These are phyloP conservation scores for Dissophora ornata DNA, from an alignment of 192 early-diverging fungal species.

Conservation along the genomic window DNA sequence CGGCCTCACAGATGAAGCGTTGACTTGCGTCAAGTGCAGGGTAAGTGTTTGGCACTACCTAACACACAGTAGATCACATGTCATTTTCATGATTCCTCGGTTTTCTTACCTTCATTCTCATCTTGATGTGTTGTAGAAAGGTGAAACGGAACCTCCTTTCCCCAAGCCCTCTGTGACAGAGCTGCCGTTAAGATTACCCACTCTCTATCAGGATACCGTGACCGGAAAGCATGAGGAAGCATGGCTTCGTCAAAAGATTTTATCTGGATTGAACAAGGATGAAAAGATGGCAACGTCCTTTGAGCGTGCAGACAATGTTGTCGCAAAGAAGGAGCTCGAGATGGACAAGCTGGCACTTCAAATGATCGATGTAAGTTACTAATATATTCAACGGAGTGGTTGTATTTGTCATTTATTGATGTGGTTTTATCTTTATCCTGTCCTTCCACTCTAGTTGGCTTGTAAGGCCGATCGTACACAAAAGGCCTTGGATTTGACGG, in stretches of 20 bases:
- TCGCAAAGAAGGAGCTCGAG: slow-evolving; percentile 68
- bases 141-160: slow-evolving; percentile 69
- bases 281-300: slow-evolving; percentile 60
- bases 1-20: slow-evolving; percentile 73
- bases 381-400: no score
- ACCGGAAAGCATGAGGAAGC: slow-evolving; percentile 53
- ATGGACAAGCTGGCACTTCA: slow-evolving; percentile 85
- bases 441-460: slow-evolving; percentile 59
- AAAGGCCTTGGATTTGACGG: slow-evolving; percentile 83
- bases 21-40: slow-evolving; percentile 81
- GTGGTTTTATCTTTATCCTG: slow-evolving; percentile 7
- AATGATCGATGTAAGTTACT: slow-evolving; percentile 75
- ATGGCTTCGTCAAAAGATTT: slow-evolving; percentile 62
- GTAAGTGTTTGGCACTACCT: slow-evolving; percentile 54
- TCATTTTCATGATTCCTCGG: neutral
- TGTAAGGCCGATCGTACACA: slow-evolving; percentile 82
- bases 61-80: no score
- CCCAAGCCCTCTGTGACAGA: slow-evolving; percentile 71
- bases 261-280: slow-evolving; percentile 67
- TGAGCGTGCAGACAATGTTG: slow-evolving; percentile 43
- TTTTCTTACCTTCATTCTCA: neutral
- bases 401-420: no score
- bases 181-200: slow-evolving; percentile 23
- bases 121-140: slow-evolving; percentile 47
- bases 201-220: slow-evolving; percentile 19